Evolutionary conservation across 1,139 yeast genomes (phyloP).

Genomic region (Schizosaccharomyces versatilis): DNA sequence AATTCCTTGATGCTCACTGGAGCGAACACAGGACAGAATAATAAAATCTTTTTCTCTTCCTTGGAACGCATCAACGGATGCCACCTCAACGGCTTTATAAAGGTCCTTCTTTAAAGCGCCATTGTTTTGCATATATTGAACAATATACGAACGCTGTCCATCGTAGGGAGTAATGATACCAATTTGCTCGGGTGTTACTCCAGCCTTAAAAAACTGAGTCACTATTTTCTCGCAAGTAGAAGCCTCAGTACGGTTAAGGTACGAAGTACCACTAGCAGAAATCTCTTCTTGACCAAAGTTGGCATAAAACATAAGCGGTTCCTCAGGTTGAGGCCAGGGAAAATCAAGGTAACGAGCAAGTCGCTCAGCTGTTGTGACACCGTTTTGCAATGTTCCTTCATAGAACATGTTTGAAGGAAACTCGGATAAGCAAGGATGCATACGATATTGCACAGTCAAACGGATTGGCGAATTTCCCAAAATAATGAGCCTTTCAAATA

Average conservation of each 20-base stretch:
- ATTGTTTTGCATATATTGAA: conserved; percentile 56
- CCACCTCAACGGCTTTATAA: conserved; percentile 60
- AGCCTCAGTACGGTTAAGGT: conserved; percentile 71
- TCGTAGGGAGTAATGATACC: conserved; percentile 90
- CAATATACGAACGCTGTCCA: conserved; percentile 71
- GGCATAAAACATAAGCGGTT: conserved; percentile 92
- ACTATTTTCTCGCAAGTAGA: conserved; percentile 70
- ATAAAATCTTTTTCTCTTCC: conserved; percentile 88
- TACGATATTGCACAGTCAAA: conserved; percentile 79
- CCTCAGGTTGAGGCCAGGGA: conserved; percentile 72
- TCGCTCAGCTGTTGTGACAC: conserved; percentile 60
- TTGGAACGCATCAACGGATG: conserved; percentile 88
- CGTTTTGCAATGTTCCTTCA: conserved; percentile 80
- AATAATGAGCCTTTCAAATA: conserved; percentile 68
- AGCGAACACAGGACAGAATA: conserved; percentile 74
- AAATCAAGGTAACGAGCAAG: conserved; percentile 33
- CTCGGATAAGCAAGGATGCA: conserved; percentile 76
- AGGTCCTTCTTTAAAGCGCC: conserved; percentile 41
- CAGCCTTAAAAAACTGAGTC: conserved; percentile 52
- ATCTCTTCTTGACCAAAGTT: conserved; percentile 77
- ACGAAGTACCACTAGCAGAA: conserved; percentile 65
- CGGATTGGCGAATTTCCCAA: conserved; percentile 72
- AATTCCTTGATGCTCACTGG: conserved; percentile 59
- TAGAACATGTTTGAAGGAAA: conserved; percentile 84
- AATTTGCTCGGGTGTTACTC: conserved; percentile 60